These are phyloP conservation scores for Aeminium ludgeri DNA, from an alignment of 495 filamentous ascomycete species.

Conservation along the genomic window DNA sequence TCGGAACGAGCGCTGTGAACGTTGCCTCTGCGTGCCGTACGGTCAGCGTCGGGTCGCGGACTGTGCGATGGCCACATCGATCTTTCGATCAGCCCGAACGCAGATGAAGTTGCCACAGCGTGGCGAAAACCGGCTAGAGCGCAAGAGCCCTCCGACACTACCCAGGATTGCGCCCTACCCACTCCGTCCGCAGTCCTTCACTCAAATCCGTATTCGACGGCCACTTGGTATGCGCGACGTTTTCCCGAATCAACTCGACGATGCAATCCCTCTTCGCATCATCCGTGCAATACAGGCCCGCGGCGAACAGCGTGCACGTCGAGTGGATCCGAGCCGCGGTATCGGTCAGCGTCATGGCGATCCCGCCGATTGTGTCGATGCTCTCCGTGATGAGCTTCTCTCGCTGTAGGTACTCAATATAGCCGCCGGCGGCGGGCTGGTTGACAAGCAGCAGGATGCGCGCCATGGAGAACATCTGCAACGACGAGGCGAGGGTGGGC, in stretches of 20 bases:
- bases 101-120: too few relatives aligned
- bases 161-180: background rate
- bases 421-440: slow-evolving; percentile 18
- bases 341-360: slow-evolving; percentile 16
- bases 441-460: slow-evolving; percentile 17
- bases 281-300: slow-evolving; percentile 19
- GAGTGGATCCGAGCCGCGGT: slow-evolving; percentile 13
- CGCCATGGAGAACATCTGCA: slow-evolving; percentile 18
- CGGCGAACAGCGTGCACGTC: slow-evolving; percentile 17
- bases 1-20: too few relatives aligned
- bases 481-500: slow-evolving; percentile 10
- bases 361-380: slow-evolving; percentile 19
- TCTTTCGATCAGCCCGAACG: too few relatives aligned
- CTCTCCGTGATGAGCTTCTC: slow-evolving; percentile 13
- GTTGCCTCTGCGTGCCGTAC: too few relatives aligned
- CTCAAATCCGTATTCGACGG: slow-evolving; percentile 13
- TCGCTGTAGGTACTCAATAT: slow-evolving; percentile 10
- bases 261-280: slow-evolving; percentile 13
- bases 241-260: slow-evolving; percentile 12
- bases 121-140: too few relatives aligned
- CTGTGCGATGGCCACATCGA: too few relatives aligned
- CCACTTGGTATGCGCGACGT: slow-evolving; percentile 16
- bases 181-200: slow-evolving; percentile 17
- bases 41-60: too few relatives aligned
- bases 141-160: too few relatives aligned